A percentile compares a stretch with the other conserved stretches of the same genome.
Evolutionary conservation across 257 asterid genomes (phyloP).

Genomic region (Nyctanthes arbortristis): DNA sequence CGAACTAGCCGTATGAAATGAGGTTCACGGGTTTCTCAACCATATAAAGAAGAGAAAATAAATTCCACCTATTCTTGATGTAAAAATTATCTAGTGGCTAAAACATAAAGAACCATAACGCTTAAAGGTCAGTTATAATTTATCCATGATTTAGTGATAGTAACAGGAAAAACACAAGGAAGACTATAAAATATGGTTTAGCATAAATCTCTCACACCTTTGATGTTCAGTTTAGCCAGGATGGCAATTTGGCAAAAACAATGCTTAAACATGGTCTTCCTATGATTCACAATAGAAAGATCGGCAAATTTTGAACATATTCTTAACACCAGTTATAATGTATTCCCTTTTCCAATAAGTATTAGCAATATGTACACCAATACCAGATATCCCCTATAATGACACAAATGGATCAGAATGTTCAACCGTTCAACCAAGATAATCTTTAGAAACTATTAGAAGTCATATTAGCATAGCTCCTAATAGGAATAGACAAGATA

Average conservation of each 20-base stretch:
- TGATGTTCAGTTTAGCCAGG: no score
- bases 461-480: not conserved
- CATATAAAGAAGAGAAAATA: not conserved
- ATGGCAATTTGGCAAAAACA: not conserved
- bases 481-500: conserved; percentile 12
- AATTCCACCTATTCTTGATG: not conserved
- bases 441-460: conserved; percentile 1
- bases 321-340: not conserved
- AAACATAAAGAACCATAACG: not conserved
- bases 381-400: conserved; percentile 3
- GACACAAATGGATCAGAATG: not conserved
- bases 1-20: not conserved
- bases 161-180: not conserved
- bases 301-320: conserved; percentile 4
- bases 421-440: conserved; percentile 7
- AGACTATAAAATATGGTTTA: not conserved
- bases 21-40: not conserved
- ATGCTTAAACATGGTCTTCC: not conserved
- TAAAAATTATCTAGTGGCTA: not conserved
- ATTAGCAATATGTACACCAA: conserved; percentile 1
- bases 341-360: not conserved
- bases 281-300: not conserved
- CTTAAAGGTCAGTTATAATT: not conserved
- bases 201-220: not conserved
- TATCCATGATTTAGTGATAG: not conserved